Evolutionary conservation across 2,329 filamentous ascomycete species (phyloP).

Genomic region (Teratosphaeria nubilosa): DNA sequence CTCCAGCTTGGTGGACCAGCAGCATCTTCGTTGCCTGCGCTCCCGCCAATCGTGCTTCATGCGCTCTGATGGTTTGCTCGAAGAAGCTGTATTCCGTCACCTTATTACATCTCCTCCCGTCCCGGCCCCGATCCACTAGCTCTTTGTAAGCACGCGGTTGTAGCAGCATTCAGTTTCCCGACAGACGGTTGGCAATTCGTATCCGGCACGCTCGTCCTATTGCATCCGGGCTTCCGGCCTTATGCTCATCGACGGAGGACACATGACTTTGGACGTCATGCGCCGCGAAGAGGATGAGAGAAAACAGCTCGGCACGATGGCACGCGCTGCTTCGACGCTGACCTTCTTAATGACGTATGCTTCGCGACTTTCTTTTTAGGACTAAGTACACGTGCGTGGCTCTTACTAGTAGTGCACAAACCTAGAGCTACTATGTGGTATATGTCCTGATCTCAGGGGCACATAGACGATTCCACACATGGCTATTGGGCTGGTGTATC

Average conservation of each 20-base stretch:
- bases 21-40: slow-evolving; percentile 51
- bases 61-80: background rate
- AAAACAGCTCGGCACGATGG: background rate
- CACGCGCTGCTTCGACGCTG: background rate
- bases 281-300: background rate
- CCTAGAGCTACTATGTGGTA: background rate
- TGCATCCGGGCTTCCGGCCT: background rate
- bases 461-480: background rate
- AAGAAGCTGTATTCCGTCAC: background rate
- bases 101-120: background rate
- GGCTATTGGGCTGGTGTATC: background rate
- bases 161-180: background rate
- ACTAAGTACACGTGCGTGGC: too few relatives aligned
- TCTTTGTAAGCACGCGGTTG: background rate
- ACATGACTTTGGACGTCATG: background rate
- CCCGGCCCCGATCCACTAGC: background rate
- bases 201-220: background rate
- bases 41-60: background rate
- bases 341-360: background rate
- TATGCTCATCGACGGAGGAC: background rate
- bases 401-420: background rate
- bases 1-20: slow-evolving; percentile 80
- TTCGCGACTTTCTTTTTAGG: background rate
- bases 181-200: background rate
- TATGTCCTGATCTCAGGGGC: background rate